A percentile compares a stretch with the other conserved stretches of the same genome.
These are phyloP conservation scores for Stereocaulon alpinum DNA, from an alignment of 495 filamentous ascomycete species.

Conservation along the genomic window DNA sequence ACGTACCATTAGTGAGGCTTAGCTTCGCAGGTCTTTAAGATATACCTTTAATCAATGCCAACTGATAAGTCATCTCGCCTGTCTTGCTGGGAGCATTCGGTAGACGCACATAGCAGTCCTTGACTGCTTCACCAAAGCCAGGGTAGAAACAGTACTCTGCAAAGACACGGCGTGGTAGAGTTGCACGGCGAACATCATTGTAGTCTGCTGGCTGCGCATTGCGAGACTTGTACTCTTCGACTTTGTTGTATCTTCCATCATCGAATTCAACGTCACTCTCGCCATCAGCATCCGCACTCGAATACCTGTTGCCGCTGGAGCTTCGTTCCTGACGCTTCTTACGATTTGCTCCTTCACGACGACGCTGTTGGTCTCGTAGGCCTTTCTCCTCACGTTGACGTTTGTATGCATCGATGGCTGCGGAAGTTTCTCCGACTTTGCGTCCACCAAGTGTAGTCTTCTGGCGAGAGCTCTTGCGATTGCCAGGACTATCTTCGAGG, in stretches of 20 bases:
- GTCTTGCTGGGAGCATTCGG: slow-evolving; percentile 59
- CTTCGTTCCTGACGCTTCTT: slow-evolving; percentile 45
- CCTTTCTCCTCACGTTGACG: slow-evolving; percentile 74
- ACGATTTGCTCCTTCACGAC: slow-evolving; percentile 52
- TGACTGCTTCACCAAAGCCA: slow-evolving; percentile 70
- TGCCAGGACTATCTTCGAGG: slow-evolving; percentile 59
- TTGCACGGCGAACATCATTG: slow-evolving; percentile 69
- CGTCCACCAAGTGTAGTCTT: slow-evolving; percentile 68
- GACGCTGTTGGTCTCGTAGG: slow-evolving; percentile 56
- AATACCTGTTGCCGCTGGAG: slow-evolving; percentile 35
- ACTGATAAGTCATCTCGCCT: slow-evolving; percentile 64
- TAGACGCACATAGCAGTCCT: slow-evolving; percentile 65
- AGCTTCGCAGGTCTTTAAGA: slow-evolving; percentile 1
- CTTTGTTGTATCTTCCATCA: slow-evolving; percentile 24
- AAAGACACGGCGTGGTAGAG: slow-evolving; percentile 72
- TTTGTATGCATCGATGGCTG: slow-evolving; percentile 72
- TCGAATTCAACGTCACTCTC: slow-evolving; percentile 77
- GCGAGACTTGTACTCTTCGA: slow-evolving; percentile 35
- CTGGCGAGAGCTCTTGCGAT: slow-evolving; percentile 74
- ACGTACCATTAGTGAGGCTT: slow-evolving; percentile 27
- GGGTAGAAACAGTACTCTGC: slow-evolving; percentile 83
- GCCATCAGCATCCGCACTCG: slow-evolving; percentile 57
- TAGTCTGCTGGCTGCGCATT: slow-evolving; percentile 57
- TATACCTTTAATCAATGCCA: slow-evolving; percentile 77
- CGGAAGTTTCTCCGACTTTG: slow-evolving; percentile 67